Evolutionary conservation across 2,329 filamentous ascomycete species (phyloP), one percentile per base, ranked within the genome.

Genomic region (Neopestalotiopsis sp.): DNA sequence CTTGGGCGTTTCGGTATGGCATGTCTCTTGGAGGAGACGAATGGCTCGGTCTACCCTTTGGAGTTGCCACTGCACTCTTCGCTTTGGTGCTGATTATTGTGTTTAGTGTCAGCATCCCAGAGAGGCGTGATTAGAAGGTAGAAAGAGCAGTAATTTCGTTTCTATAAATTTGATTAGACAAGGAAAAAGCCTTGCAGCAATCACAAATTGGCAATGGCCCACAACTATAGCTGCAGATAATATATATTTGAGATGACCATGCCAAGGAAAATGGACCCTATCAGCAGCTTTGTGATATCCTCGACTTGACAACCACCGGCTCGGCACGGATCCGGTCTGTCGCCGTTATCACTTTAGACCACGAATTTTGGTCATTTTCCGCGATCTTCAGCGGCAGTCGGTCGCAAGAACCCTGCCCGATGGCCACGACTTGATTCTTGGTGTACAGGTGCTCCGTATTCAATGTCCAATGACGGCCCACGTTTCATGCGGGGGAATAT

Each of bases 1-100:
- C 63, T 12, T 57, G 42, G 42, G 63, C 63, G n/a, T 57, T 66
- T 28, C 63, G 63, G 3, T 57, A 17, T 10, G 63, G 63, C 14
- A 66, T 66, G 49, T 30, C 24, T 20, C 49, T 66, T 28, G 24
- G 24, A 14, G 63, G 63, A 56, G 42, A 56, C n/a, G 63, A 30
- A n/a, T 66, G 63, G 63, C 63, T 66, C 7, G 63, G 63, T 5
- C 13, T 66, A 2, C 63, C 63, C n/a, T 66, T 66, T 66, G 63
- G 28, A 17, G n/a, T 66, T 38, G 42, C 63, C 6, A 20, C 45
- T 34, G 24, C 53, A 6, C 63, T 66, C n/a, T 57, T 66, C n/a
- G 63, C 17, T 9, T 57, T 57, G 10, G 30, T 66, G 5, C 14
- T 45, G 28, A 38, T 66, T n/a, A 66, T 66, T 38, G 63, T 66